phyloP scores from a whole-genome alignment of 2,329 filamentous ascomycete genomes.

The Monosporascus sp. region DNA sequence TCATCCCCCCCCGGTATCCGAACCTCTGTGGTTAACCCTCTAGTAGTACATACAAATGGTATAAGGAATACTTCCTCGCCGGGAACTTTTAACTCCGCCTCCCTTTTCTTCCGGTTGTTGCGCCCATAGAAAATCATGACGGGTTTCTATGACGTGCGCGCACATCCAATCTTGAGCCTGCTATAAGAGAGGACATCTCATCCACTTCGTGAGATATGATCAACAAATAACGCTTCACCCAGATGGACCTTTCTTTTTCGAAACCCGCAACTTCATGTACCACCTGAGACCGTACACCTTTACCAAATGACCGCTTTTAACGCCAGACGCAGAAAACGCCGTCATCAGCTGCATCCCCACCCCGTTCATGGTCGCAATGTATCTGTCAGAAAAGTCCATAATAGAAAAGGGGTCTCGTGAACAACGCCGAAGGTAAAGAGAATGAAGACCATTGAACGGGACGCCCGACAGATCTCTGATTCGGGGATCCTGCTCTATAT shows the following conservation, averaged over 20 bases:
- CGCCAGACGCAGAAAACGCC: neutral
- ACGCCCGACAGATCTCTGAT: neutral
- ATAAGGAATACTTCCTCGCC: neutral
- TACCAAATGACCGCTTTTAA: neutral
- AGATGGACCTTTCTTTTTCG: neutral
- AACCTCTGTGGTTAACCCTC: neutral
- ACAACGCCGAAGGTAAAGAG: neutral
- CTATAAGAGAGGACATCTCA: neutral
- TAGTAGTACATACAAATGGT: slow-evolving; percentile 1
- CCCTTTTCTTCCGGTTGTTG: neutral
- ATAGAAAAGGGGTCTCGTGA: neutral
- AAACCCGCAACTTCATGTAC: neutral
- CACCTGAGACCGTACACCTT: neutral
- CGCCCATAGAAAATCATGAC: neutral
- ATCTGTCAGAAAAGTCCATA: neutral
- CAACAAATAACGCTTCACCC: neutral
- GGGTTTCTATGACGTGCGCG: too few species aligned
- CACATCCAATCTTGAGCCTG: neutral
- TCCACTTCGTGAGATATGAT: neutral
- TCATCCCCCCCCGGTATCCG: neutral
- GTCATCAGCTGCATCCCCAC: neutral
- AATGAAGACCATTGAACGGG: neutral
- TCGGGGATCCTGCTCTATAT: slow-evolving; percentile 24
- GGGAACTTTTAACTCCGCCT: neutral
- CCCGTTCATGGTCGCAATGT: neutral